phyloP scores from a whole-genome alignment of 2,329 filamentous ascomycete genomes.

The Pyricularia grisea region DNA sequence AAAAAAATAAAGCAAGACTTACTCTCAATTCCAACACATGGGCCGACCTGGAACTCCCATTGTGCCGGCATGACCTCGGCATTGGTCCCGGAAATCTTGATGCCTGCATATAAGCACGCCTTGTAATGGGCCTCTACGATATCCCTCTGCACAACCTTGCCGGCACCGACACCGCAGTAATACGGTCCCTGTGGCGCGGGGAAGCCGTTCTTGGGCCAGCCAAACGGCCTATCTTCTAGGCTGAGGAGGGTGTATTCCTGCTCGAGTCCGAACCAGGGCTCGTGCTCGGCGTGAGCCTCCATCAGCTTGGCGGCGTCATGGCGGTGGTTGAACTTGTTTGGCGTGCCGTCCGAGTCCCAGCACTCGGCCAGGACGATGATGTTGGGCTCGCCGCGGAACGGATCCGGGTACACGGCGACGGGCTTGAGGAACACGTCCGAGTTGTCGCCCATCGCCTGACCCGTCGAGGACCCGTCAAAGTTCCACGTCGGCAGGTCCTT shows the following conservation, averaged over 20 bases:
- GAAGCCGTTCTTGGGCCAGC: slow-evolving; percentile 83
- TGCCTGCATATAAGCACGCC: slow-evolving; percentile 70
- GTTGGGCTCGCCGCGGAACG: slow-evolving; percentile 73
- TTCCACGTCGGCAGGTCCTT: slow-evolving; percentile 67
- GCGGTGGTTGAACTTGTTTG: slow-evolving; percentile 98
- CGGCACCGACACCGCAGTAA: slow-evolving; percentile 96
- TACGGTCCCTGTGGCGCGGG: slow-evolving; percentile 89
- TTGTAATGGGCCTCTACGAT: slow-evolving; percentile 81
- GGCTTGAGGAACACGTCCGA: slow-evolving; percentile 51
- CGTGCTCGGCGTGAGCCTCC: slow-evolving; percentile 71
- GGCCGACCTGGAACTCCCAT: slow-evolving; percentile 71
- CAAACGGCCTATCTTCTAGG: slow-evolving; percentile 77
- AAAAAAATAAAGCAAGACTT: not conserved
- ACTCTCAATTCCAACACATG: slow-evolving; percentile 69
- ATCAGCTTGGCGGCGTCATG: slow-evolving; percentile 86
- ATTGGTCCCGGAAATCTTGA: slow-evolving; percentile 97
- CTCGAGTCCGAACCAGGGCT: slow-evolving; percentile 96
- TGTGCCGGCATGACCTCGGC: slow-evolving; percentile 87
- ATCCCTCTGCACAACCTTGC: slow-evolving; percentile 96
- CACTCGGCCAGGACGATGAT: slow-evolving; percentile 91
- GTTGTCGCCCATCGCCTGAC: slow-evolving; percentile 68
- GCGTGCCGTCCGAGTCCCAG: slow-evolving; percentile 86
- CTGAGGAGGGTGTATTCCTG: slow-evolving; percentile 96
- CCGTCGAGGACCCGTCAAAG: slow-evolving; percentile 69
- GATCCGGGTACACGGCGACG: slow-evolving; percentile 64